Base-by-base conservation (phyloP, 2,329 filamentous ascomycete species). In the Ophiocordyceps robertsii region DNA sequence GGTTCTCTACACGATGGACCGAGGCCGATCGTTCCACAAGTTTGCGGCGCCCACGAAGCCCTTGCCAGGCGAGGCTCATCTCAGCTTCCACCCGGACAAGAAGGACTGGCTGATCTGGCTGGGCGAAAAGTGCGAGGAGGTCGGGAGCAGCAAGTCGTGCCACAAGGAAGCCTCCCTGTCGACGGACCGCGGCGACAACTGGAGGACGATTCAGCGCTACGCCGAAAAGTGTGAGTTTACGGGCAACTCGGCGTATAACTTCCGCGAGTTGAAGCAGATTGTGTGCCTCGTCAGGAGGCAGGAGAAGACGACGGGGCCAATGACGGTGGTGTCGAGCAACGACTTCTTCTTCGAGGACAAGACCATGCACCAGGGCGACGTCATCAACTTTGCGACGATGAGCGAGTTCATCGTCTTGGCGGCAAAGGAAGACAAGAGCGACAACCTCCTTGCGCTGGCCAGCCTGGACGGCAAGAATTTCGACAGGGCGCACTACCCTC, bases 401-500 rank as follows among this genome's bases (percentile, higher is more conserved):
- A 82, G 84, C 33, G 92, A 98, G 58, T 98, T 95, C 60, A 92
- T 98, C 54, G 77, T 98, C 33, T 82, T 95, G 40, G 89, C 89
- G 2, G 80, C 82, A 6, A 73, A 82, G 45, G 77, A 88, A 45
- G 68, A 78, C 29, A 77, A 84, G 32, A 69, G 76, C 43, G 69
- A 80, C 33, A 82, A 76, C 2, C 67, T 95, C 46, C 80, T 80
- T 47, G 82, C 90, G 30, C 80, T 89, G 51, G 77, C 86, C 38
- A 95, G 87, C 58, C 69, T 96, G 37, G 86, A 98, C 56, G 93
- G 89, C 43, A 71, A 75, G 47, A 77, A 69, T 6, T 98, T 92
- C 53, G 89, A 90, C 1, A 71, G 82, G 46, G 89, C 88, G 12
- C 72, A 83, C 41, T 96, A 96, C 64, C 93, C 92, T 1, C 72